Base-by-base conservation (phyloP, 768 basidiomycete species). In the Hygrophoropsis aurantiaca region DNA sequence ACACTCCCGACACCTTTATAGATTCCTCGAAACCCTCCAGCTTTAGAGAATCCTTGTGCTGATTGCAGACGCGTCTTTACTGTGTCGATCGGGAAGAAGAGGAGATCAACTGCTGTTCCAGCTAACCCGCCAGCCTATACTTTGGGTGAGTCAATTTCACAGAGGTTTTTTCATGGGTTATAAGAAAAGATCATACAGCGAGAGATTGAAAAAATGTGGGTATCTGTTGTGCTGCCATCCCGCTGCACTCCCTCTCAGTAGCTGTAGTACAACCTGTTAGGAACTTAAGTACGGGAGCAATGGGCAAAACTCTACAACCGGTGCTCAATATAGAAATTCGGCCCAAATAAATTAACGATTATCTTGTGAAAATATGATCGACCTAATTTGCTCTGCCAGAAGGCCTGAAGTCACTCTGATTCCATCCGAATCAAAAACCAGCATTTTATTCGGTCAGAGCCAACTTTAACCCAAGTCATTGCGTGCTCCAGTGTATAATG, bases 71-170 rank as follows among this genome's bases (percentile, higher is more conserved):
- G 85, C 32, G 97, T 98, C 70, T 99, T 99, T 63, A 98, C 69
- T 1, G 95, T 97, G 70, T 99, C 95, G 47, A 99, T 83, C 2
- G 95, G 95, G 66, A 93, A 99, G 73, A 99, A 94, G 18, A 97
- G 78, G 37, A 97, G 78, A 69, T 99, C 95, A 15, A 97, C 95
- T 2, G 92, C 78, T 7, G 91, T 87, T 21, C 95, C 95, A 25
- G 97, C 92, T n/a, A 85, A 65, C 18, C 88, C 94, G 20, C 95
- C 93, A 35, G 90, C 87, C 88, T 93, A 56, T 24, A 49, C 27
- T 30, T 7, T 44, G 40, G 21, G 37, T 32, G n/a, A 38, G 46
- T 41, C 39, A 38, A 34, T 32, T 27, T 54, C 45, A 40, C 21
- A 20, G 44, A 50, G 47, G 50, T 52, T 50, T 46, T 51, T 50